Base-by-base conservation (phyloP, 140 eudicot genomes). In the Stevia rebaudiana region DNA sequence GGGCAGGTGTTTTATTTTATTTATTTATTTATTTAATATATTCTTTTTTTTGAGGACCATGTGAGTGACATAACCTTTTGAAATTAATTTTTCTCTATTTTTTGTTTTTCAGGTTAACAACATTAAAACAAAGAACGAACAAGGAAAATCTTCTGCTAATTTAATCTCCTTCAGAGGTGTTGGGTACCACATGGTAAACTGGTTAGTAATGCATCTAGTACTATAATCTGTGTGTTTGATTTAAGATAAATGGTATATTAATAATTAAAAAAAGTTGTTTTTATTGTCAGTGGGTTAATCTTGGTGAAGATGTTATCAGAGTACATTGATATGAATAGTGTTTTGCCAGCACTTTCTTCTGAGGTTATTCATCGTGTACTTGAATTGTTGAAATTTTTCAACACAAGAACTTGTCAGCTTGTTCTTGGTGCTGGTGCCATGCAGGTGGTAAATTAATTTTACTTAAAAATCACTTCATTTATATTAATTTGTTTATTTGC, bases 371-470 rank as follows among this genome's bases (percentile, higher is more conserved):
- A 79, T 44, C 95, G 89, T 79, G 99, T 92, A 61, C 90, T 90
- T 70, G 99, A 88, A 68, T 74, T 88, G 80, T 85, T 92, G 87
- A 92, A 92, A 61, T 80, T 85, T 67, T 92, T 92, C 63, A 92
- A 92, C 75, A 85, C 94, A 61, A 85, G 99, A 63, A 61, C 97
- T n/a, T 81, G 86, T 51, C 97, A 92, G 49, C 97, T 92, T 69
- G 99, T 92, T 73, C 99, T 92, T 68, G 99, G 99, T 53, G 99
- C 97, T 37, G 90, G 88, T 75, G 99, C 99, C 79, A 85, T 92
- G 89, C 97, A 92, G 99, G 99, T 92, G 71, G 10, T 64, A 37
- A 12, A 33, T 18, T 51, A 69, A 15, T 10, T 11, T 51, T n/a
- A n/a, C n/a, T n/a, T n/a, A n/a, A n/a, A n/a, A n/a, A n/a, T n/a